phyloP scores from a whole-genome alignment of 179 eudicot genomes.

The Amaranthus tricolor region DNA sequence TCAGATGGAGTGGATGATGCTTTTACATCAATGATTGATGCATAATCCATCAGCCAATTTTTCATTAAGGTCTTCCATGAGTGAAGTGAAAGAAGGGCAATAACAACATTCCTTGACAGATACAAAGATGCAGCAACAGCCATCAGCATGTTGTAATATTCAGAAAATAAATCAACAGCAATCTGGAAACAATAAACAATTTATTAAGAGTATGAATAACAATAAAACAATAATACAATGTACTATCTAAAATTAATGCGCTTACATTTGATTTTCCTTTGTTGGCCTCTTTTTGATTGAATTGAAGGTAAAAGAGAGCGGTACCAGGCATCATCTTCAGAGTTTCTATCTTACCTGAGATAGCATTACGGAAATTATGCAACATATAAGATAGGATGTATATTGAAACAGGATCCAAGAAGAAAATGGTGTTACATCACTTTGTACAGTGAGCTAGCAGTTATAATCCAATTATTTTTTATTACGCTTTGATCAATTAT shows the following conservation, averaged over 20 bases:
- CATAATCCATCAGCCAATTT: slow-evolving; percentile 64
- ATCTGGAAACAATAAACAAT: slow-evolving; percentile 25
- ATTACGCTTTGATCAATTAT: background rate
- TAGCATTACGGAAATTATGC: background rate
- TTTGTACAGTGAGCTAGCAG: background rate
- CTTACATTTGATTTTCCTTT: slow-evolving; percentile 52
- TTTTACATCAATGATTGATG: slow-evolving; percentile 46
- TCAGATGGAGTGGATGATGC: slow-evolving; percentile 45
- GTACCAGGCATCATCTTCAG: slow-evolving; percentile 76
- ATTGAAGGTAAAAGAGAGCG: slow-evolving; percentile 61
- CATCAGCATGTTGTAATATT: slow-evolving; percentile 49
- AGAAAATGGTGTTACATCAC: background rate
- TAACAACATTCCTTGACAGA: slow-evolving; percentile 68
- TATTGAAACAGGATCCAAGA: background rate
- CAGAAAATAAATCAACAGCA: slow-evolving; percentile 51
- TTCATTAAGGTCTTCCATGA: slow-evolving; percentile 91
- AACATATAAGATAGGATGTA: background rate
- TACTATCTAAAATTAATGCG: slow-evolving; percentile 5
- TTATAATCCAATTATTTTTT: background rate
- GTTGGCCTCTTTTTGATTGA: slow-evolving; percentile 41
- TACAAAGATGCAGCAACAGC: slow-evolving; percentile 68
- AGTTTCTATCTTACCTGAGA: slow-evolving; percentile 44
- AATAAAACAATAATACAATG: background rate
- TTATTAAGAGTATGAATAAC: slow-evolving; percentile 16
- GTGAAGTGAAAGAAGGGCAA: slow-evolving; percentile 72